phyloP scores from a whole-genome alignment of 306 rosid genomes.

The Hippophae gyantsensis region DNA sequence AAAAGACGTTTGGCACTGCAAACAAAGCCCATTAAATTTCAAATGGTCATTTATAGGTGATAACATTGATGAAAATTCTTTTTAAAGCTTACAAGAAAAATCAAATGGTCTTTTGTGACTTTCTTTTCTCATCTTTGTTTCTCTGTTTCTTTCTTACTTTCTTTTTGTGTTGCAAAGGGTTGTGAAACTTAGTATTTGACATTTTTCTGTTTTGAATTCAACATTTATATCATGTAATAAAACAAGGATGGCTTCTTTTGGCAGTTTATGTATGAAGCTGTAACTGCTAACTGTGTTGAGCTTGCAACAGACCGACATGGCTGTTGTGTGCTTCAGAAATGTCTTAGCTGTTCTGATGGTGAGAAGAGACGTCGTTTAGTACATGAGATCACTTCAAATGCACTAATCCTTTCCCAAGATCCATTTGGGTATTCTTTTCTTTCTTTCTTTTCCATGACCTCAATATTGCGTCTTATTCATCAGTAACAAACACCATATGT shows the following conservation, averaged over 20 bases:
- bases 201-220: background rate
- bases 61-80: background rate
- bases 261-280: conserved; percentile 52
- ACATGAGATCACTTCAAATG: conserved; percentile 32
- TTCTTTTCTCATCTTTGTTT: no score
- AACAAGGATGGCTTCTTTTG: conserved; percentile 4
- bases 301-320: conserved; percentile 53
- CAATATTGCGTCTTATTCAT: background rate
- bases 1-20: conserved; percentile 5
- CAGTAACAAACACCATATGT: background rate
- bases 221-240: conserved; percentile 5
- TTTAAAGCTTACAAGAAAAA: no score
- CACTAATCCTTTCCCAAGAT: conserved; percentile 45
- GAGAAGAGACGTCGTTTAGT: conserved; percentile 27
- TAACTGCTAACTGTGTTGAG: conserved; percentile 36
- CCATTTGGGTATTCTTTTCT: conserved; percentile 40
- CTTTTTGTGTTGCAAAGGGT: background rate
- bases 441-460: background rate
- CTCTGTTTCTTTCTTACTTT: no score
- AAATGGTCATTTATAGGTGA: background rate
- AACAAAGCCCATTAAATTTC: background rate
- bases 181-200: background rate
- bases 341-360: conserved; percentile 35
- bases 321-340: conserved; percentile 55
- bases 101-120: no score